Percentiles rank a stretch among this genome's conserved stretches.
These are phyloP conservation scores for Noccaea caerulescens DNA, from an alignment of 345 rosid genomes.

Conservation along the genomic window DNA sequence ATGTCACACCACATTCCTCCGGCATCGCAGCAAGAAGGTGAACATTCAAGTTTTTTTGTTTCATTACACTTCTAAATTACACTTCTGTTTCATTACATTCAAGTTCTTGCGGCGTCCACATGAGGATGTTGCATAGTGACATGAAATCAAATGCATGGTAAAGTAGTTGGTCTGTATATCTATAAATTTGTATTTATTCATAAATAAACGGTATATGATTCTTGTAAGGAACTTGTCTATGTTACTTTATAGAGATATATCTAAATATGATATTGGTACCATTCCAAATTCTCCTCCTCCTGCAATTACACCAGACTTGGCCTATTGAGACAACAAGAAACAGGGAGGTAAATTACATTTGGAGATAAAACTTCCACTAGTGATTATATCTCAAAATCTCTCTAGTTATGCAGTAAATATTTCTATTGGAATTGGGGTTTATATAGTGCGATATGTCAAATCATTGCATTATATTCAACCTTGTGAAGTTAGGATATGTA, in stretches of 20 bases:
- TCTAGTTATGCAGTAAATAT: background rate
- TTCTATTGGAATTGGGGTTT: background rate
- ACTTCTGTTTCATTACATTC: constrained; percentile 18
- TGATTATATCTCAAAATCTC: background rate
- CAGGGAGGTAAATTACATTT: background rate
- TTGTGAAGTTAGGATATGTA: background rate
- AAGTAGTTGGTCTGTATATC: constrained; percentile 37
- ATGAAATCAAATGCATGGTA: constrained; percentile 12
- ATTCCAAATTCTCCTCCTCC: background rate
- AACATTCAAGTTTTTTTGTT: constrained; percentile 21
- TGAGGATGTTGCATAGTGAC: constrained; percentile 36
- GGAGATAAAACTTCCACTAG: background rate
- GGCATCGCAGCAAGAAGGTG: constrained; percentile 26
- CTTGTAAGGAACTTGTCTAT: constrained; percentile 8
- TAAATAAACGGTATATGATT: constrained; percentile 36
- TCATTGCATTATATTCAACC: background rate
- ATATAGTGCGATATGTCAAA: background rate
- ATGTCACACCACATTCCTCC: constrained; percentile 31
- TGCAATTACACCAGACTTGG: background rate
- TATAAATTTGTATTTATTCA: constrained; percentile 30
- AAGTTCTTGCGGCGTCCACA: constrained; percentile 16
- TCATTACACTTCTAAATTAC: constrained; percentile 6
- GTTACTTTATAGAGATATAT: background rate
- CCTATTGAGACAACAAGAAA: background rate
- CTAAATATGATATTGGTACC: background rate